phyloP scores from a whole-genome alignment of 1,139 yeast genomes.

The Yamadazyma conglobata region DNA sequence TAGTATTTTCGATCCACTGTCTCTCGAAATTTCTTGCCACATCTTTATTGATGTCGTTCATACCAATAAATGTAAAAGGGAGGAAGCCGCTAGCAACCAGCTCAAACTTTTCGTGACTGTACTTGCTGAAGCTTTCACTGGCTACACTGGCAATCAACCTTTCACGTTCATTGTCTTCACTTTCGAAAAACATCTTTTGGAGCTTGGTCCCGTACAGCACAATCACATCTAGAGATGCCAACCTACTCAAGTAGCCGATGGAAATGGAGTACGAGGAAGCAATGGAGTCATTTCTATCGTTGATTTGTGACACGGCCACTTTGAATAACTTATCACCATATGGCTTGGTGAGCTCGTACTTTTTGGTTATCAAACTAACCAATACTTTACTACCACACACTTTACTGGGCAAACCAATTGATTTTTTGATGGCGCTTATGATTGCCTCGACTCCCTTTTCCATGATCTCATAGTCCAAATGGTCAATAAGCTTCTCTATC shows the following conservation, averaged over 20 bases:
- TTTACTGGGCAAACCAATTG: constrained; percentile 90
- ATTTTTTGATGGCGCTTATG: constrained; percentile 51
- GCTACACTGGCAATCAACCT: constrained; percentile 60
- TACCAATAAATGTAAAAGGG: constrained; percentile 79
- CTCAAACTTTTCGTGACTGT: constrained; percentile 72
- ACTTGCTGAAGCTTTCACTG: constrained; percentile 63
- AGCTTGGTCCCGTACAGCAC: constrained; percentile 53
- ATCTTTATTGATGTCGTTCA: constrained; percentile 55
- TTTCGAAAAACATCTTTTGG: constrained; percentile 57
- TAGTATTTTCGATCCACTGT: constrained; percentile 81
- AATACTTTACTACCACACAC: constrained; percentile 81
- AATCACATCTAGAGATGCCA: constrained; percentile 53
- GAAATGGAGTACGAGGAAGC: constrained; percentile 76
- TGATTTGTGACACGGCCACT: constrained; percentile 55
- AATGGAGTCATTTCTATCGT: constrained; percentile 70
- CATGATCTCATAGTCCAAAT: constrained; percentile 51
- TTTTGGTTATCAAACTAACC: constrained; percentile 59
- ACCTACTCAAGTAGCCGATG: constrained; percentile 73
- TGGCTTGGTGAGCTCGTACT: constrained; percentile 51
- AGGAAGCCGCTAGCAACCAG: constrained; percentile 61
- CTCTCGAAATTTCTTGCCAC: constrained; percentile 51
- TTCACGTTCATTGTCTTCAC: constrained; percentile 42
- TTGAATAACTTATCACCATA: constrained; percentile 62
- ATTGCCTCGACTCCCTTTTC: constrained; percentile 49
- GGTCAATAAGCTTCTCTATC: constrained; percentile 64